phyloP scores from a whole-genome alignment of 495 filamentous ascomycete species.

The Poronia punctata region DNA sequence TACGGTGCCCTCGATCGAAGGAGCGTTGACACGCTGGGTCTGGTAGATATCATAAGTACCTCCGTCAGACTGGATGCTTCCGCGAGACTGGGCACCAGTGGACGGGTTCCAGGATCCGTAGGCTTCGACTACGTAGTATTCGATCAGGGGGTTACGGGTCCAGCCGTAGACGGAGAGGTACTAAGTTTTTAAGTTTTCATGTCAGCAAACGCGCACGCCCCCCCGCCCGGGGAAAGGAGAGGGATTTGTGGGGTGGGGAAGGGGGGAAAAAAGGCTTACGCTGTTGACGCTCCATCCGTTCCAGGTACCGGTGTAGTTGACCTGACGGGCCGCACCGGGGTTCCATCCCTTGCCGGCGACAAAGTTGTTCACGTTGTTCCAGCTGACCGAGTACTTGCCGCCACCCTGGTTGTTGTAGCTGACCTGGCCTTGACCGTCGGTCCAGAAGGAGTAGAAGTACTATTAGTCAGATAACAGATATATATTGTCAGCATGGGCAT shows the following conservation, averaged over 20 bases:
- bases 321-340: slow-evolving; percentile 35
- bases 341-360: slow-evolving; percentile 61
- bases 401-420: slow-evolving; percentile 52
- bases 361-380: slow-evolving; percentile 55
- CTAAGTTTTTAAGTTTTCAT: too few species aligned
- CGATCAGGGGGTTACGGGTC: slow-evolving; percentile 49
- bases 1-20: slow-evolving; percentile 50
- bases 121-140: slow-evolving; percentile 55
- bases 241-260: too few species aligned
- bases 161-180: slow-evolving; percentile 57
- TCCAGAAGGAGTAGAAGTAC: slow-evolving; percentile 65
- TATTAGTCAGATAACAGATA: too few species aligned
- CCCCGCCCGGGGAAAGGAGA: too few species aligned
- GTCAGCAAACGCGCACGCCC: too few species aligned
- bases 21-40: slow-evolving; percentile 51
- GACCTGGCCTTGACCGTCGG: slow-evolving; percentile 47
- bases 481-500: too few species aligned
- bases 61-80: slow-evolving; percentile 53
- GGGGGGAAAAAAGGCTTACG: too few species aligned
- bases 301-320: slow-evolving; percentile 43
- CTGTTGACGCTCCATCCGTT: slow-evolving; percentile 40
- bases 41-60: slow-evolving; percentile 58
- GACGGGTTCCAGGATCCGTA: slow-evolving; percentile 52
- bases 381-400: slow-evolving; percentile 52
- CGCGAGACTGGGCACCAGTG: slow-evolving; percentile 41